Conservation (phyloP, 1,284 basidiomycete genomes). For the Ceratobasidium sp. region DNA sequence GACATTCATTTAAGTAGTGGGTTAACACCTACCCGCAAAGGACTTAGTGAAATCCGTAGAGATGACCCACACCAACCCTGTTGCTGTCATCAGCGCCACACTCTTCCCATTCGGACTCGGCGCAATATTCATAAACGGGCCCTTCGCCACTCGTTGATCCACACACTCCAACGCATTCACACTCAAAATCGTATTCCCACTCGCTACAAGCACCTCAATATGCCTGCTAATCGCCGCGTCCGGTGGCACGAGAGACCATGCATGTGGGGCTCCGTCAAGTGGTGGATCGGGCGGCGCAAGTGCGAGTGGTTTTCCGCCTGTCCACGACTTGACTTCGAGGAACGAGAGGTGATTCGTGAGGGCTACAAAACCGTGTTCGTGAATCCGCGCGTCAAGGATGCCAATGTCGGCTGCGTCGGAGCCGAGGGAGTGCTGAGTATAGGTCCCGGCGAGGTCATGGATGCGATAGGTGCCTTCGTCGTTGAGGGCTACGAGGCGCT, state of each 20-base stretch:
- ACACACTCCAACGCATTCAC: constrained; percentile 89
- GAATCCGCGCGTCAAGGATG: constrained; percentile 86
- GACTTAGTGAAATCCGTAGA: constrained; percentile 92
- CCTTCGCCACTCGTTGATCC: constrained; percentile 87
- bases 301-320: constrained; percentile 75
- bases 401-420: constrained; percentile 88
- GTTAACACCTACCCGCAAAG: constrained; percentile 39
- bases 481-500: constrained; percentile 87
- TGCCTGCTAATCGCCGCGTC: constrained; percentile 88
- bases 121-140: constrained; percentile 89
- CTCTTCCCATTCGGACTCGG: constrained; percentile 95
- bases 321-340: constrained; percentile 90
- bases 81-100: constrained; percentile 84
- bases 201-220: constrained; percentile 86
- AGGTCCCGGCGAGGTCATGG: constrained; percentile 89
- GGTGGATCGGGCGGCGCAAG: constrained; percentile 77
- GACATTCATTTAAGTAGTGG: not conserved
- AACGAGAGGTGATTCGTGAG: constrained; percentile 82
- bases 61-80: constrained; percentile 88
- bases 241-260: constrained; percentile 90
- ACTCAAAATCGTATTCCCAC: constrained; percentile 80
- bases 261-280: constrained; percentile 67
- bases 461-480: constrained; percentile 93
- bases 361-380: constrained; percentile 89
- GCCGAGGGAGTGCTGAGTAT: constrained; percentile 87